Evolutionary conservation across 208 protist genomes (phyloP).

Genomic region (Sergeia podlipaevii): DNA sequence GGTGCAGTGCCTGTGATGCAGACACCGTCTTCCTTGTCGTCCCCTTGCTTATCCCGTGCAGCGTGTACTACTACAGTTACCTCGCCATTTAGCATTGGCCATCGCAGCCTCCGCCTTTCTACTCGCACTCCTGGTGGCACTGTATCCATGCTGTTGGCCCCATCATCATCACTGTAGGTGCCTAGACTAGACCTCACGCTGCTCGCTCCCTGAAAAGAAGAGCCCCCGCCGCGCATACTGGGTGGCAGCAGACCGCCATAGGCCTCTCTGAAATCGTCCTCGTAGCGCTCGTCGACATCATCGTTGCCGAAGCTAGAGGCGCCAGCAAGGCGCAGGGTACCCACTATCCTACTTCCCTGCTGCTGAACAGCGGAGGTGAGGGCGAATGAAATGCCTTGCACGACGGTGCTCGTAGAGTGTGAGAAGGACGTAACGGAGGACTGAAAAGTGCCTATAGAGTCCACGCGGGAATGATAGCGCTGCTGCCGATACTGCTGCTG

Average conservation of each 20-base stretch:
- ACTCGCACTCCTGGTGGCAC: neutral
- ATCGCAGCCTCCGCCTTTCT: neutral
- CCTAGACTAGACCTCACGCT: slow-evolving; percentile 17
- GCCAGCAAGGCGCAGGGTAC: slow-evolving; percentile 21
- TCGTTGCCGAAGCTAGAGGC: slow-evolving; percentile 38
- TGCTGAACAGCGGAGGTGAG: slow-evolving; percentile 28
- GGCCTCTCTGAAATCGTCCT: slow-evolving; percentile 33
- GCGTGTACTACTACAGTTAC: slow-evolving; percentile 2
- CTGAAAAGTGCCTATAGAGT: neutral
- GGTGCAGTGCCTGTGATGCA: neutral
- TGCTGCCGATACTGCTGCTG: no score
- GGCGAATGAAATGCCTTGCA: slow-evolving; percentile 42
- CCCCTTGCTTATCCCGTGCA: neutral
- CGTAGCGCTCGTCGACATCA: slow-evolving; percentile 37
- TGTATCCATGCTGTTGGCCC: slow-evolving; percentile 4
- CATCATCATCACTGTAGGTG: slow-evolving; percentile 2
- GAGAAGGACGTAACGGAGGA: neutral
- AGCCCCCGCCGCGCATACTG: slow-evolving; percentile 2
- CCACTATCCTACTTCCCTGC: slow-evolving; percentile 9
- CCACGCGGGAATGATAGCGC: no score
- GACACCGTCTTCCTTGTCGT: neutral
- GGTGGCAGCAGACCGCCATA: slow-evolving; percentile 42
- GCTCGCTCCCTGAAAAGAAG: slow-evolving; percentile 17
- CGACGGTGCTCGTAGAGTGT: slow-evolving; percentile 18
- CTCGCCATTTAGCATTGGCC: neutral